Evolutionary conservation across 306 rosid genomes (phyloP), one percentile per base, ranked within the genome.

Genomic region (Erythrophleum fordii): DNA sequence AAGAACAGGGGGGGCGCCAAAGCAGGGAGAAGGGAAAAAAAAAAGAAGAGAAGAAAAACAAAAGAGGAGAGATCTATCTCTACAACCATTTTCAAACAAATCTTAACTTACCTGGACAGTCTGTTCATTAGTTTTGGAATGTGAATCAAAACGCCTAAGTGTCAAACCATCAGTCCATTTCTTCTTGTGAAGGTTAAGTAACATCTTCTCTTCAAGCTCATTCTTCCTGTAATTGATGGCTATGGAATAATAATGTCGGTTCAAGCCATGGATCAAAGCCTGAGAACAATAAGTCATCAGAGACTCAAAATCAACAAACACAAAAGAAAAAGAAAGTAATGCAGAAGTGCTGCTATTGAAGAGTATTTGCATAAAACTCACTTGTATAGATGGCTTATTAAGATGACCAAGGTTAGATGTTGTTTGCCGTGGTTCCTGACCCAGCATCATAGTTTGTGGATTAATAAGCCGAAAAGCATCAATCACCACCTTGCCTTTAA

Each of bases 141-240:
- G 99, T 56, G 92, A 76, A 79, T 93, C 99, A 73, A 93, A 95
- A 18, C 37, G 95, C 72, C 85, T 81, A 4, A 93, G 95, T 48
- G 97, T 91, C 77, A 93, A 84, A 75, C 97, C 97, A 86, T 95
- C 97, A 52, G 97, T 93, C 97, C 99, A 95, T 80, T 95, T 95
- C 90, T 95, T 95, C 89, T 95, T 95, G 78, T 95, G 97, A 84
- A 95, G 99, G 80, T 90, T 95, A 65, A 91, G 97, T 45, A 95
- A 80, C 99, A 91, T 95, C 48, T 90, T 93, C 89, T 95, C 99
- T 80, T 95, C 97, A 14, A 95, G 95, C 46, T 93, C 99, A 79
- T 95, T 95, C 86, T 95, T 95, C 83, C 97, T 83, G 88, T 95
- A 95, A 77, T 91, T 93, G 82, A 95, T 95, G 49, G 97, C 97